phyloP scores from a whole-genome alignment of 169 alveolate genomes.

The Amoebophrya sp. region DNA sequence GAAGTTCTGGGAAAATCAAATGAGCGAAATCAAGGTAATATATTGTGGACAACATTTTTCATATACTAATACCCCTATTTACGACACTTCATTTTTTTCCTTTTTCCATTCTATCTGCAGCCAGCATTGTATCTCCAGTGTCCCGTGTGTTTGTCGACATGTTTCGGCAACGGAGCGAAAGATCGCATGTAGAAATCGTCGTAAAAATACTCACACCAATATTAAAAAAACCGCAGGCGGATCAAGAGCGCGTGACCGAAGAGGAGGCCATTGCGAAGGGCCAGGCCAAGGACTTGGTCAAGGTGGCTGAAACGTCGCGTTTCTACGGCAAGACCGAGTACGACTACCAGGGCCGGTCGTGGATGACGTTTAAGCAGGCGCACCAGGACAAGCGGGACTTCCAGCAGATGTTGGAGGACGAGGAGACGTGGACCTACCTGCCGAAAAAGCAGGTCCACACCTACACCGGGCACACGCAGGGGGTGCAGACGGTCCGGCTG shows the following conservation, averaged over 20 bases:
- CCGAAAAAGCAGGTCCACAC: conserved; percentile 46
- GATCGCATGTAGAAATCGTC: no score
- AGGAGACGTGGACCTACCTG: conserved; percentile 31
- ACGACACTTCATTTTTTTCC: no score
- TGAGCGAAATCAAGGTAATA: neutral
- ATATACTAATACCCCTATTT: no score
- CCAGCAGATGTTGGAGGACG: neutral
- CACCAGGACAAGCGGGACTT: conserved; percentile 9
- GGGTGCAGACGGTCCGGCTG: conserved; percentile 76
- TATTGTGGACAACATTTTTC: neutral
- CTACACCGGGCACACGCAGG: conserved; percentile 76
- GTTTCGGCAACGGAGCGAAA: no score
- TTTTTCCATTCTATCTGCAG: conserved; percentile 35
- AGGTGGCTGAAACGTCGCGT: neutral
- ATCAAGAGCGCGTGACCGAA: neutral
- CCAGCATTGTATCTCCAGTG: no score
- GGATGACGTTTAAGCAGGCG: conserved; percentile 39
- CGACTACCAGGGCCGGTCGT: conserved; percentile 54
- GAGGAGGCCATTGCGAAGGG: neutral
- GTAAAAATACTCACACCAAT: no score
- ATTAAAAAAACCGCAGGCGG: neutral
- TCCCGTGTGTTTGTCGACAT: no score
- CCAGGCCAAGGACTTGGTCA: neutral
- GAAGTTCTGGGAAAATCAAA: neutral
- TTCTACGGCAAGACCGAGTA: conserved; percentile 44